Percentiles rank a stretch among this genome's conserved stretches.
phyloP scores from a whole-genome alignment of 2,329 filamentous ascomycete species.

The Epichloe hybrida region DNA sequence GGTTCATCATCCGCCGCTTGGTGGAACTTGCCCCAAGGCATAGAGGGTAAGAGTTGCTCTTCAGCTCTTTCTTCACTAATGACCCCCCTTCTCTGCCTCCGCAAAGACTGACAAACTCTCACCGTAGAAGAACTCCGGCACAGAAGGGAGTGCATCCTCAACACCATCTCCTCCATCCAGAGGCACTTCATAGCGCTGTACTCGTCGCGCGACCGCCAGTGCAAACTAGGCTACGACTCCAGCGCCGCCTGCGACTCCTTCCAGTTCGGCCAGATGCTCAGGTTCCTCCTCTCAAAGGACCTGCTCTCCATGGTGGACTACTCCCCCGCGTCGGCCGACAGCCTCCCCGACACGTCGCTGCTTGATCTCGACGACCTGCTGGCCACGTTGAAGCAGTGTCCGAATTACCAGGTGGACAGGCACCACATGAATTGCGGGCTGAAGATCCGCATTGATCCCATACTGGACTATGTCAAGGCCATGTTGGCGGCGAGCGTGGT shows the following conservation, averaged over 20 bases:
- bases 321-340: constrained; percentile 32
- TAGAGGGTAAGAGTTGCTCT: constrained; percentile 41
- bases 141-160: constrained; percentile 52
- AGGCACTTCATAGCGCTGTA: constrained; percentile 55
- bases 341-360: constrained; percentile 34
- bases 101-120: neutral
- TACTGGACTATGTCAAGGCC: constrained; percentile 50
- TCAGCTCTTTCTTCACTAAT: neutral
- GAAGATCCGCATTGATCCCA: constrained; percentile 48
- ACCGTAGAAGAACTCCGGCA: constrained; percentile 48
- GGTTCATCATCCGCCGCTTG: constrained; percentile 34
- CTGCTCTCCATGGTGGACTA: constrained; percentile 48
- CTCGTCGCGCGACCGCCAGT: constrained; percentile 52
- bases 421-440: constrained; percentile 63
- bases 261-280: constrained; percentile 65
- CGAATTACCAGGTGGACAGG: constrained; percentile 60
- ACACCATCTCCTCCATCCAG: constrained; percentile 56
- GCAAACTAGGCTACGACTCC: constrained; percentile 61
- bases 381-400: constrained; percentile 47
- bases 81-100: no score
- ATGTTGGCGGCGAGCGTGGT: constrained; percentile 36
- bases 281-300: constrained; percentile 50
- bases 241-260: constrained; percentile 62
- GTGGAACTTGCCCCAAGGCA: constrained; percentile 57
- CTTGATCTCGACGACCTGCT: constrained; percentile 51